phyloP scores from a whole-genome alignment of 2,329 filamentous ascomycete species.

The Fusarium piperis region DNA sequence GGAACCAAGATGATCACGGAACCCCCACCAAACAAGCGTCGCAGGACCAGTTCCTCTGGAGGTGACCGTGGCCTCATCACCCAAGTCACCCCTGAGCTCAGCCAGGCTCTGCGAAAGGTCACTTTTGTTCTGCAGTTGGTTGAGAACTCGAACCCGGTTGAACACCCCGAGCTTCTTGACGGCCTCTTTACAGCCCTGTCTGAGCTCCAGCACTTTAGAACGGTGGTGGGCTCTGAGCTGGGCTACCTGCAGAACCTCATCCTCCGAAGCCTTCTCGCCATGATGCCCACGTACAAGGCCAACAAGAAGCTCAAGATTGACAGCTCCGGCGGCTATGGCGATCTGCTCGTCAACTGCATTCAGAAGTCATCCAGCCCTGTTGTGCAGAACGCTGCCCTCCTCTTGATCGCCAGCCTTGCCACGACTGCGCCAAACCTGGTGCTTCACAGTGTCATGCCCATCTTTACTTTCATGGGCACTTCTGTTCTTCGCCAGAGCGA shows the following conservation, averaged over 20 bases:
- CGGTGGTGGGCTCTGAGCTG: slow-evolving; percentile 83
- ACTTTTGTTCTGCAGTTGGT: slow-evolving; percentile 91
- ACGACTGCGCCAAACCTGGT: slow-evolving; percentile 90
- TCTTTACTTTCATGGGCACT: slow-evolving; percentile 97
- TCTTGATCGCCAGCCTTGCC: slow-evolving; percentile 87
- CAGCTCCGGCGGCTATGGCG: slow-evolving; percentile 82
- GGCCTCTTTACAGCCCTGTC: slow-evolving; percentile 86
- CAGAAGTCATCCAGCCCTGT: slow-evolving; percentile 91
- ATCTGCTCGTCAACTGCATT: slow-evolving; percentile 93
- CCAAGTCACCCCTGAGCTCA: slow-evolving; percentile 72
- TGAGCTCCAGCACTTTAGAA: slow-evolving; percentile 85
- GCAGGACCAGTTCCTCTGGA: slow-evolving; percentile 79
- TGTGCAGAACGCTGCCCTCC: slow-evolving; percentile 89
- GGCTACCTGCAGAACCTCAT: slow-evolving; percentile 90
- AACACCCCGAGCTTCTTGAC: slow-evolving; percentile 79
- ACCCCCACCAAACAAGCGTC: slow-evolving; percentile 79
- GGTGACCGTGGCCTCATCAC: slow-evolving; percentile 67
- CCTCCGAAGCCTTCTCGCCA: slow-evolving; percentile 81
- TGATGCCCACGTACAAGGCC: slow-evolving; percentile 79
- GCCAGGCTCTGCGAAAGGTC: slow-evolving; percentile 75
- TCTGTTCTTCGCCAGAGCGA: slow-evolving; percentile 92
- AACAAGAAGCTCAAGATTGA: slow-evolving; percentile 74
- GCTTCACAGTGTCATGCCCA: slow-evolving; percentile 97
- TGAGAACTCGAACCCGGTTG: slow-evolving; percentile 79
- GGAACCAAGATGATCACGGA: slow-evolving; percentile 77